Conservation (phyloP, 2,329 filamentous ascomycete species). For the Colletotrichum chlorophyti region DNA sequence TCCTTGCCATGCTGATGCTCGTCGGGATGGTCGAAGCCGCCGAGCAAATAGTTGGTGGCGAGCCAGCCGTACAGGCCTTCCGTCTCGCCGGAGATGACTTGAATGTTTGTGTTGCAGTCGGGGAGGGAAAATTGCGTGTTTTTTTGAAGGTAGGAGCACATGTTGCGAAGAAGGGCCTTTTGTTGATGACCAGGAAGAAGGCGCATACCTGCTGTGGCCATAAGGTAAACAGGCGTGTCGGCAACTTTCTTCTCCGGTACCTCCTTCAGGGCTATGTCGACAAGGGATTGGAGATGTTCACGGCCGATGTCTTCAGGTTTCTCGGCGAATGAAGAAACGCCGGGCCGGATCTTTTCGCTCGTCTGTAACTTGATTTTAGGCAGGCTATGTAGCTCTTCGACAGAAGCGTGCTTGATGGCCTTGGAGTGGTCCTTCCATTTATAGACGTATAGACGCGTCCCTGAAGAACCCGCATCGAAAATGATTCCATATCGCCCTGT, state of each 20-base stretch:
- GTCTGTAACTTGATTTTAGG: conserved; percentile 85
- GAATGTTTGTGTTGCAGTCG: conserved; percentile 88
- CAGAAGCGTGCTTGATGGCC: conserved; percentile 57
- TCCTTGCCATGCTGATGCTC: conserved; percentile 82
- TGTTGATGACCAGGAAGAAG: conserved; percentile 79
- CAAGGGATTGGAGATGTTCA: conserved; percentile 79
- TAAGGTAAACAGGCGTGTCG: conserved; percentile 90
- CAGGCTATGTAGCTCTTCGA: conserved; percentile 69
- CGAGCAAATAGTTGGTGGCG: conserved; percentile 92
- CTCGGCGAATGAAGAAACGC: conserved; percentile 88
- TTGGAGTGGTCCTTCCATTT: conserved; percentile 83
- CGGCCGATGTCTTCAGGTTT: conserved; percentile 78
- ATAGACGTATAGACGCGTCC: conserved; percentile 94
- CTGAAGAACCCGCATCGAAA: conserved; percentile 96
- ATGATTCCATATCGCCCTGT: conserved; percentile 86
- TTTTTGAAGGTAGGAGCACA: conserved; percentile 81
- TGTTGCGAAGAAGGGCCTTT: conserved; percentile 73
- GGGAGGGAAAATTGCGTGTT: conserved; percentile 84
- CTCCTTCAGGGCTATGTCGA: conserved; percentile 81
- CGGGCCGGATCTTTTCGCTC: conserved; percentile 92
- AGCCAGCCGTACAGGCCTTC: conserved; percentile 98
- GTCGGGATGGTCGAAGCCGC: conserved; percentile 82
- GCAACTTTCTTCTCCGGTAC: conserved; percentile 79
- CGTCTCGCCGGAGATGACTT: conserved; percentile 94
- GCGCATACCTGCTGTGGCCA: conserved; percentile 95